A percentile compares a stretch with the other conserved stretches of the same genome.
Conservation (phyloP, 495 filamentous ascomycete species). For the Astrocystis sublimbata region DNA sequence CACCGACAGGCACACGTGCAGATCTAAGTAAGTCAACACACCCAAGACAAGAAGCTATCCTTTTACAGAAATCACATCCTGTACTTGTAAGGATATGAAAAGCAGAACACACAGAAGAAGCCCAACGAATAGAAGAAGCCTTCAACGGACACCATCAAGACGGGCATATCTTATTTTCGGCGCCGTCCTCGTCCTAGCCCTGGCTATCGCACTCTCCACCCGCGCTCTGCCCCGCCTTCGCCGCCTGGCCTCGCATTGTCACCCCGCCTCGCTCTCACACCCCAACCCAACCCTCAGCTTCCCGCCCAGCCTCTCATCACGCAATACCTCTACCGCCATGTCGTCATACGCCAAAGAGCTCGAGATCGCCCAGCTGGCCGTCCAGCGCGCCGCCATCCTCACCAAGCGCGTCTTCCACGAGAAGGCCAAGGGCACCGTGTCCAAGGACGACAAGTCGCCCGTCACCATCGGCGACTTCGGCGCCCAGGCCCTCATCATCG, state of each 20-base stretch:
- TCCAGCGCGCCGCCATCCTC: conserved; percentile 83
- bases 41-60: too few relatives aligned
- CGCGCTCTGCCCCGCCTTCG: conserved; percentile 34
- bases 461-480: conserved; percentile 98
- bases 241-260: conserved; percentile 30
- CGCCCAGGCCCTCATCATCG: conserved; percentile 93
- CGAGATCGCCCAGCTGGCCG: conserved; percentile 82
- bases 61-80: too few relatives aligned
- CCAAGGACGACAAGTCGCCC: conserved; percentile 92
- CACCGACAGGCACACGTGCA: too few relatives aligned
- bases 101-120: not conserved
- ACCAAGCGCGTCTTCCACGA: conserved; percentile 93
- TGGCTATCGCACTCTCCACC: conserved; percentile 32
- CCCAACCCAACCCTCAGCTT: not conserved
- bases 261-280: conserved; percentile 22
- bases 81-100: conserved; percentile 12
- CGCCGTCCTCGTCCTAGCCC: conserved; percentile 25
- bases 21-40: too few relatives aligned
- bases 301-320: conserved; percentile 15
- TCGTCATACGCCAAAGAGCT: conserved; percentile 75
- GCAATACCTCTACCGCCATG: conserved; percentile 29
- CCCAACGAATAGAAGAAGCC: not conserved
- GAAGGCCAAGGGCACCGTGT: conserved; percentile 87
- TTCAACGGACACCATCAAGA: not conserved
- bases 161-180: not conserved